These are phyloP conservation scores for Rosa multiflora DNA, from an alignment of 306 rosid genomes.

Conservation along the genomic window DNA sequence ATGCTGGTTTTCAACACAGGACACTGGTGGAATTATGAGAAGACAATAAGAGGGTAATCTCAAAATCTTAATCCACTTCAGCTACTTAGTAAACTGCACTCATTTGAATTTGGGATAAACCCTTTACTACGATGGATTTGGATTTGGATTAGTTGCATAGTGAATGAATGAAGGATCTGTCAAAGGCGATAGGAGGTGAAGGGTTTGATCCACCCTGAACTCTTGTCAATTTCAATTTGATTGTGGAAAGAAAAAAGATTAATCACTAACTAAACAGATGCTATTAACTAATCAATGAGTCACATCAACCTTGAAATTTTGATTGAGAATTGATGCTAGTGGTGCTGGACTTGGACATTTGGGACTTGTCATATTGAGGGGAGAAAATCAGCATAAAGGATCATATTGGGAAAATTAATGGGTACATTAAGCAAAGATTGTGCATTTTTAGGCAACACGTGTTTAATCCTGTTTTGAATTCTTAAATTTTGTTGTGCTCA, in stretches of 20 bases:
- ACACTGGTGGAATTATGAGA: slow-evolving; percentile 90
- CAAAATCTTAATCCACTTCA: slow-evolving; percentile 12
- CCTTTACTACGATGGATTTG: not conserved
- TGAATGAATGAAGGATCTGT: not conserved
- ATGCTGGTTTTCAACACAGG: slow-evolving; percentile 76
- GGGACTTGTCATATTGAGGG: not conserved
- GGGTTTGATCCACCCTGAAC: not conserved
- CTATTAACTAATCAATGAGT: not conserved
- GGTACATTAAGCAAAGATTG: not conserved
- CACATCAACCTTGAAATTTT: not conserved
- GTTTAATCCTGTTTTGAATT: not conserved
- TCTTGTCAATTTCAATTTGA: not conserved
- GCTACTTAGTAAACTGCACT: not conserved
- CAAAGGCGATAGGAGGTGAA: slow-evolving; percentile 10
- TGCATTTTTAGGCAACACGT: not conserved
- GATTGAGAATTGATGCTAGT: not conserved
- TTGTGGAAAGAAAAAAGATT: not conserved
- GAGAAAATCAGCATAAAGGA: not conserved
- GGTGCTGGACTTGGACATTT: not conserved
- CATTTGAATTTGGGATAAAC: not conserved
- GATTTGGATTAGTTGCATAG: not conserved
- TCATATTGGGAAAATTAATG: not conserved
- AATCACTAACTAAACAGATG: not conserved
- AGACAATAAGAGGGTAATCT: slow-evolving; percentile 76
- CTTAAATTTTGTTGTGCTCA: not conserved